Percentiles rank a stretch among this genome's conserved stretches.
These are phyloP conservation scores for Pleurotus tuoliensis DNA, from an alignment of 768 basidiomycete species.

Conservation along the genomic window DNA sequence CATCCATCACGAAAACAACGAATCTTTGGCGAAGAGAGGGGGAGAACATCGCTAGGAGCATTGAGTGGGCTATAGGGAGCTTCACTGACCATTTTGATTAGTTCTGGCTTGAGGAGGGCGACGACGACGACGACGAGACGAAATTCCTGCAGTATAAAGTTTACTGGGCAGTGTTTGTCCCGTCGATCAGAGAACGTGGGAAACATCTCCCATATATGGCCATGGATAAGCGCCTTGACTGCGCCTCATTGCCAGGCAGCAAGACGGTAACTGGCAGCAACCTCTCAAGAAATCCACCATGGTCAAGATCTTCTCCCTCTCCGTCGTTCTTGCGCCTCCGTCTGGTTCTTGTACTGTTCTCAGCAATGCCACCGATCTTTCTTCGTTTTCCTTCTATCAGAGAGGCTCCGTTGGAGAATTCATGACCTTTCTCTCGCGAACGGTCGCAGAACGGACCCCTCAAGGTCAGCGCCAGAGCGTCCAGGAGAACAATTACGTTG, in stretches of 20 bases:
- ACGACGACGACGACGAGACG: slow-evolving; percentile 19
- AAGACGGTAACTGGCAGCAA: too few species aligned
- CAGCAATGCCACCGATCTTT: slow-evolving; percentile 71
- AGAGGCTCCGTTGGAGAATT: slow-evolving; percentile 85
- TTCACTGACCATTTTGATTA: slow-evolving; percentile 36
- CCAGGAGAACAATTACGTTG: slow-evolving; percentile 89
- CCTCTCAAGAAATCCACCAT: slow-evolving; percentile 20
- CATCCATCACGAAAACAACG: slow-evolving; percentile 42
- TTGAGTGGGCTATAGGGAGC: background rate
- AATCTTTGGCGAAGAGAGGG: background rate
- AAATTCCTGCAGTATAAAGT: background rate
- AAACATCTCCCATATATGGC: too few species aligned
- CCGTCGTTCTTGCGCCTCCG: slow-evolving; percentile 66
- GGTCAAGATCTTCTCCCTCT: slow-evolving; percentile 90
- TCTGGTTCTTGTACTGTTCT: slow-evolving; percentile 63
- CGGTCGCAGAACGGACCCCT: slow-evolving; percentile 83
- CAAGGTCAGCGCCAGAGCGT: slow-evolving; percentile 91
- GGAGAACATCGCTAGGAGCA: background rate
- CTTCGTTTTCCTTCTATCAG: slow-evolving; percentile 93
- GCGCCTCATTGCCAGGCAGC: too few species aligned
- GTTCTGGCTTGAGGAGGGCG: slow-evolving; percentile 31
- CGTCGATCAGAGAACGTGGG: too few species aligned
- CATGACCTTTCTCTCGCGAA: slow-evolving; percentile 91
- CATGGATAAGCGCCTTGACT: too few species aligned
- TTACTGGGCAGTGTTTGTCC: background rate